Evolutionary conservation across 1,284 basidiomycete genomes (phyloP), one percentile per base, ranked within the genome.

Genomic region (Phellinidium pouzarii): DNA sequence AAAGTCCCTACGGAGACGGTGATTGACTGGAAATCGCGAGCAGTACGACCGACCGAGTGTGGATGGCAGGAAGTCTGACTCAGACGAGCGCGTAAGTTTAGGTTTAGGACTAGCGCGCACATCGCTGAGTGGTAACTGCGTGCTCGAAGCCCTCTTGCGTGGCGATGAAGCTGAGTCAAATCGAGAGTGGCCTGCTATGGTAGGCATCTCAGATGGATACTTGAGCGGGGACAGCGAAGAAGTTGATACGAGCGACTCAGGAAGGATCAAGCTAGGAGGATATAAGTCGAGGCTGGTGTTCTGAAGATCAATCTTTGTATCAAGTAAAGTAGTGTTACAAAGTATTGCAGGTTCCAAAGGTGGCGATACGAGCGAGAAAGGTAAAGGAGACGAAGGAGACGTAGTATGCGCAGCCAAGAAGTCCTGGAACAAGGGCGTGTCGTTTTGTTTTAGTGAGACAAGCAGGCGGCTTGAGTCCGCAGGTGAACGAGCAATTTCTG

Each of bases 1-100:
- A 63, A 95, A 95, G 27, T 75, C 70, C 1, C 76, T 66, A 60
- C 87, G 77, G 31, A 95, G 77, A 22, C 62, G 62, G 65, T 92
- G 85, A 1, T 73, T 75, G 3, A 65, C 59, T 2, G 82, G 79
- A 61, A 90, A 86, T 34, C 79, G 77, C 25, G 71, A 67, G 7
- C 79, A 84, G 62, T 82, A 71, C 27, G 70, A 60, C 58, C 62
- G 67, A 6, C 72, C 77, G 25, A 57, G 44, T 25, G 55, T 53
- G 14, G 51, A 53, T 17, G 52, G 48, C 14, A 53, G 50, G 31
- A 50, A 55, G 25, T 52, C 49, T 27, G 54, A 51, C 27, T 42
- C 37, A 19, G 22, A 48, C 6, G 49, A 23, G 25, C 50, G 50
- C 19, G 43, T 14, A 19, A 50, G 26, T 36, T 54, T 54, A 12